Percentiles rank a stretch among this genome's conserved stretches.
These are phyloP conservation scores for Cicer pinnatifidum DNA, from an alignment of 306 rosid genomes.

Conservation along the genomic window DNA sequence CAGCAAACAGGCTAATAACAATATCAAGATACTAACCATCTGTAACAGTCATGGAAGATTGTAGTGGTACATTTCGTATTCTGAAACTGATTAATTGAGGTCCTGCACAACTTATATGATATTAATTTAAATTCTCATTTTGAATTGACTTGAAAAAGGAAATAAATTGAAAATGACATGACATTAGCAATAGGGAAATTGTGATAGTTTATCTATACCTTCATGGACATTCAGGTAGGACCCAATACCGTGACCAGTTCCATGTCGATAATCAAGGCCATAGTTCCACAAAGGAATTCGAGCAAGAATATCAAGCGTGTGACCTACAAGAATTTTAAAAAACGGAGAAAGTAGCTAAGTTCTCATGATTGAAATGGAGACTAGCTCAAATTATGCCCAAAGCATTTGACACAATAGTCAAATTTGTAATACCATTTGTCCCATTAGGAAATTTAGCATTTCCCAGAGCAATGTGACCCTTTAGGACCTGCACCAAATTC, in stretches of 20 bases:
- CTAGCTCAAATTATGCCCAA: slow-evolving; percentile 25
- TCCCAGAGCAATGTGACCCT: slow-evolving; percentile 92
- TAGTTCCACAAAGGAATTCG: slow-evolving; percentile 91
- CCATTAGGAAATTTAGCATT: slow-evolving; percentile 96
- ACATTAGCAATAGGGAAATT: slow-evolving; percentile 38
- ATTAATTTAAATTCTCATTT: slow-evolving; percentile 12
- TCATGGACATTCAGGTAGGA: slow-evolving; percentile 97
- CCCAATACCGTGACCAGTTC: slow-evolving; percentile 99
- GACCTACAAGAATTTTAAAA: slow-evolving; percentile 56
- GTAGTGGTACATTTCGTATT: slow-evolving; percentile 86
- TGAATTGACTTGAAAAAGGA: slow-evolving; percentile 16
- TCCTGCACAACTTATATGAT: slow-evolving; percentile 59
- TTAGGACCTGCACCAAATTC: slow-evolving; percentile 72
- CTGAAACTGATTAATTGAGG: slow-evolving; percentile 98
- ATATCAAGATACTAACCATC: slow-evolving; percentile 73
- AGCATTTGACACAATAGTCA: slow-evolving; percentile 25
- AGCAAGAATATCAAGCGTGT: slow-evolving; percentile 88
- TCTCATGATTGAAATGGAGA: slow-evolving; percentile 7
- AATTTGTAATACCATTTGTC: slow-evolving; percentile 69
- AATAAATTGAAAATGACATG: slow-evolving; percentile 8
- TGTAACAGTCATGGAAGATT: slow-evolving; percentile 92
- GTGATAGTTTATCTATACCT: slow-evolving; percentile 55
- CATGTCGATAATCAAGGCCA: slow-evolving; percentile 98
- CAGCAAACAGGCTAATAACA: background rate
- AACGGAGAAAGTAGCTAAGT: slow-evolving; percentile 16